Evolutionary conservation across 306 rosid genomes (phyloP).

Genomic region (Pterocarpus macrocarpus): DNA sequence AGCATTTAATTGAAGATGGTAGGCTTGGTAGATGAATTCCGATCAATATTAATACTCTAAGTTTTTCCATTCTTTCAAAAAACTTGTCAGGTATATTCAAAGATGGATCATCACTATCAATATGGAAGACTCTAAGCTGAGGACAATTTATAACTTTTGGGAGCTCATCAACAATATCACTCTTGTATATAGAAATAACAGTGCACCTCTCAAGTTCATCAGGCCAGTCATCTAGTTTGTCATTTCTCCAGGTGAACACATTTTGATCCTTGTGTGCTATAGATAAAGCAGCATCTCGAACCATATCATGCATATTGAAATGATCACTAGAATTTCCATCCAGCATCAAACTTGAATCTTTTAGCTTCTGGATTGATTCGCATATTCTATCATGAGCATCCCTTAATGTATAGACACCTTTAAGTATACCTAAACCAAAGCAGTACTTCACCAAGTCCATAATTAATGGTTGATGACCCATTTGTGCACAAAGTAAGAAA

Average conservation of each 20-base stretch:
- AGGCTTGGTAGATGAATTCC: not conserved
- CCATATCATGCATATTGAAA: slow-evolving; percentile 22
- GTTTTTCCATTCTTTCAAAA: slow-evolving; percentile 1
- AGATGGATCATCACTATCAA: not conserved
- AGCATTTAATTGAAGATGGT: not conserved
- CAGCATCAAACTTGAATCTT: not conserved
- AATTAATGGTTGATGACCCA: slow-evolving; percentile 9
- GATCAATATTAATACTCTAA: not conserved
- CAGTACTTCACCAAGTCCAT: slow-evolving; percentile 27
- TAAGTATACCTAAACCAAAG: slow-evolving; percentile 19
- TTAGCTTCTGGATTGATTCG: not conserved
- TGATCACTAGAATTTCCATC: not conserved
- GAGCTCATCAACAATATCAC: slow-evolving; percentile 20
- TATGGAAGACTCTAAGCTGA: slow-evolving; percentile 16
- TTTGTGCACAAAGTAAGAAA: slow-evolving; percentile 36
- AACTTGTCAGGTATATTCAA: not conserved
- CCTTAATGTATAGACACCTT: not conserved
- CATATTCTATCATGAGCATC: not conserved
- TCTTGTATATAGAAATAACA: slow-evolving; percentile 8
- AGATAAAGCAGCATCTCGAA: slow-evolving; percentile 10
- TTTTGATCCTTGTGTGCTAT: slow-evolving; percentile 16
- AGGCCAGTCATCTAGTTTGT: slow-evolving; percentile 3
- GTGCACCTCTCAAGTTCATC: slow-evolving; percentile 8
- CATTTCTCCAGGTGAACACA: slow-evolving; percentile 21
- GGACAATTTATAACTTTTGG: not conserved